Conservation (phyloP, 768 basidiomycete species). For the Suillus occidentalis region DNA sequence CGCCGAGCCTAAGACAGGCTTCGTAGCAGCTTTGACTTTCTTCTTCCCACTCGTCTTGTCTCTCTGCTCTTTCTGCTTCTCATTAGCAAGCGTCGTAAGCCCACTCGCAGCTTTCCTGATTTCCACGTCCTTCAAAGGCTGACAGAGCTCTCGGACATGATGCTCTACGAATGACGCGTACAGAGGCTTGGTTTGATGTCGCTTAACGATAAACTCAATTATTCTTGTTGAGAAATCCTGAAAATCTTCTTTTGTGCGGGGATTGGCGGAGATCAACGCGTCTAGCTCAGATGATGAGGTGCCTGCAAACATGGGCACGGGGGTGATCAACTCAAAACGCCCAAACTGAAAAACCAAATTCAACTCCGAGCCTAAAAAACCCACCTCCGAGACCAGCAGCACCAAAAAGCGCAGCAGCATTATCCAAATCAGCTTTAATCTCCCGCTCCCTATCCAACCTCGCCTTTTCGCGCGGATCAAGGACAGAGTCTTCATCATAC, state of each 20-base stretch:
- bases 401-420: slow-evolving; percentile 82
- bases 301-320: slow-evolving; percentile 37
- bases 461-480: slow-evolving; percentile 80
- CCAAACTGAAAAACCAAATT: neutral
- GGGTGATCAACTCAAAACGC: neutral
- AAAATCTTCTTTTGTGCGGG: slow-evolving; percentile 90
- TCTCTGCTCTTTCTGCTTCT: slow-evolving; percentile 90
- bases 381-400: slow-evolving; percentile 63
- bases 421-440: slow-evolving; percentile 82
- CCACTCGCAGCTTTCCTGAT: slow-evolving; percentile 85
- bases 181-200: slow-evolving; percentile 79
- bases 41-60: slow-evolving; percentile 90
- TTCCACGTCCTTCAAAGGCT: slow-evolving; percentile 85
- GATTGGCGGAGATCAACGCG: slow-evolving; percentile 71
- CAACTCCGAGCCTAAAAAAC: slow-evolving; percentile 14
- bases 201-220: slow-evolving; percentile 71
- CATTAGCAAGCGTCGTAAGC: slow-evolving; percentile 86
- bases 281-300: slow-evolving; percentile 71
- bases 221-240: slow-evolving; percentile 69
- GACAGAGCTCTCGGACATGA: slow-evolving; percentile 72
- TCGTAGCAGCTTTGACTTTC: slow-evolving; percentile 69
- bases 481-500: slow-evolving; percentile 72
- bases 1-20: slow-evolving; percentile 73
- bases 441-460: slow-evolving; percentile 77
- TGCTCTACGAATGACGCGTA: slow-evolving; percentile 85